Base-by-base conservation (phyloP, 257 asterid genomes). In the Catharanthus roseus region DNA sequence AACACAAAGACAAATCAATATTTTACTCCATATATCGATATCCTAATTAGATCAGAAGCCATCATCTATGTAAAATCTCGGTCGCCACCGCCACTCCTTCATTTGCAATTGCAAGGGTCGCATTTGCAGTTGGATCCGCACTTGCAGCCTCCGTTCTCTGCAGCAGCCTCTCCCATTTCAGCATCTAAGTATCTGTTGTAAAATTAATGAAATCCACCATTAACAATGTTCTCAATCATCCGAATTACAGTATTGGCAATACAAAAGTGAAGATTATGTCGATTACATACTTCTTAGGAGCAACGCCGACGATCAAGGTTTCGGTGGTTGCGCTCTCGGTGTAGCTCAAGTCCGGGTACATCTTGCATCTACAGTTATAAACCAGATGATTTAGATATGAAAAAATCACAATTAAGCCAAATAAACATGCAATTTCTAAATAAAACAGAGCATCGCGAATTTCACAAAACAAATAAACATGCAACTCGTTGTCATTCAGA, bases 71-170 rank as follows among this genome's bases (percentile, higher is more conserved):
- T 47, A 33, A 41, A 31, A 1, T 33, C 23, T 26, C 9, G 54
- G 26, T 6, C 7, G 15, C 47, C 50, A 42, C 16, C 64, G 3
- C n/a, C 73, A n/a, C n/a, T n/a, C n/a, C n/a, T n/a, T 90, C 92
- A 89, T 64, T 90, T 87, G 89, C 98, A 93, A 38, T 0, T 90
- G 89, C 98, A 93, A 2, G 97, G 95, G 50, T 86, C 24, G 85
- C 98, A 93, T 65, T 67, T 85, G 96, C 98, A 93, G 89, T 84
- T 79, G 21, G 78, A 36, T 28, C 96, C 97, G 56, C 98, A 93
- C 85, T 90, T 87, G 96, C 98, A 93, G 10, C 96, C 83, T 12
- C 55, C 97, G 26, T 86, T 85, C 82, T 88, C 97, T 2, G 85
- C 81, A 5, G 74, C 77, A 11, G 76, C 78, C 33, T 63, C 85